Conservation (phyloP, 1,284 basidiomycete genomes). For the Fistulinella cinereoalba region DNA sequence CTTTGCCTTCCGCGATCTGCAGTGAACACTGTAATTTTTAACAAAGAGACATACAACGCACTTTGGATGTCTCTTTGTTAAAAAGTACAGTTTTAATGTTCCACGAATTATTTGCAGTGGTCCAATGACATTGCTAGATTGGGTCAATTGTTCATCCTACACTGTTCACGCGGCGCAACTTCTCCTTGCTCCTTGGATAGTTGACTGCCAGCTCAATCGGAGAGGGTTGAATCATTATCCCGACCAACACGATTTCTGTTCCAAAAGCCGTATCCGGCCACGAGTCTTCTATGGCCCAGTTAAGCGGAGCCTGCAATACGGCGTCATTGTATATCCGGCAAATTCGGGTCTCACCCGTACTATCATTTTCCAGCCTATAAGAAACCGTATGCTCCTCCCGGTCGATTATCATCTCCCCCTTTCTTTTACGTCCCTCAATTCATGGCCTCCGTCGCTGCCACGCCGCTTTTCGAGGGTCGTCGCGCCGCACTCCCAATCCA, state of each 20-base stretch:
- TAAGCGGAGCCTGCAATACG: not conserved
- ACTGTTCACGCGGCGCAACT: not conserved
- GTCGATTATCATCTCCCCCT: not conserved
- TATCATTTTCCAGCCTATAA: not conserved
- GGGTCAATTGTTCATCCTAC: not conserved
- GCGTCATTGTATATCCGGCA: too few species aligned
- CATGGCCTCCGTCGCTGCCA: not conserved
- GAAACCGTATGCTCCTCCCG: not conserved
- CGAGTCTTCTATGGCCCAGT: not conserved
- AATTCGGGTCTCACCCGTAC: not conserved
- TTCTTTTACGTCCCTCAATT: not conserved
- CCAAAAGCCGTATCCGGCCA: not conserved
- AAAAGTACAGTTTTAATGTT: too few species aligned
- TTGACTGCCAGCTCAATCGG: not conserved
- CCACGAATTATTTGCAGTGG: too few species aligned
- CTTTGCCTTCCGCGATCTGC: too few species aligned
- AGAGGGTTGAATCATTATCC: not conserved
- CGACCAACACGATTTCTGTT: not conserved
- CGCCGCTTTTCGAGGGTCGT: slow-evolving; percentile 27
- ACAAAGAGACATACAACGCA: too few species aligned
- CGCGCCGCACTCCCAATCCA: slow-evolving; percentile 33
- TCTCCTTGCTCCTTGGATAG: not conserved
- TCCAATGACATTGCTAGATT: too few species aligned
- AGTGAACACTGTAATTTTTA: too few species aligned
- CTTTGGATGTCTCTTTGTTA: too few species aligned